Evolutionary conservation across 176 grass and related monocot genomes (phyloP), one percentile per base, ranked within the genome.

Genomic region (Carex myosuroides): DNA sequence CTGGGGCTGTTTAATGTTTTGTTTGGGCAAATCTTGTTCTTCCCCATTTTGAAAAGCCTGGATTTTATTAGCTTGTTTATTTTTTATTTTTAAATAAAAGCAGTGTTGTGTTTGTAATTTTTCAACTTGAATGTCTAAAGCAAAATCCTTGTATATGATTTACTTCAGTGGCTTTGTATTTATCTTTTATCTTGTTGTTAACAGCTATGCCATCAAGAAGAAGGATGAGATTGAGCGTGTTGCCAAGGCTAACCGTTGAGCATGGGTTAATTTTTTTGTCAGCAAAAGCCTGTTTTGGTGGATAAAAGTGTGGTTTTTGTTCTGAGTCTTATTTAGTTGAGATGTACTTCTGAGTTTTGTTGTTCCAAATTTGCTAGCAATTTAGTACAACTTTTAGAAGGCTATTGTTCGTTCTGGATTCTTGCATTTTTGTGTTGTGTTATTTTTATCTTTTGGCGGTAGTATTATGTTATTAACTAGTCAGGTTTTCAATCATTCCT

Each of bases 221-320:
- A 90, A 90, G 82, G 89, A 90, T 10, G 89, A 90, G 74, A 90
- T 90, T 14, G 89, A 94, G 73, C 92, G 92, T 89, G 92, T 94
- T 77, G 92, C 92, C 57, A 94, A 94, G 89, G 92, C 92, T 4
- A 94, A 94, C 85, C 92, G 92, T 89, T 94, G 74, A 94, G 79
- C 20, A 14, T 60, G 13, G 26, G 13, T 32, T 78, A 78, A 11
- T 77, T 26, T 78, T 54, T 42, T 44, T 71, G 52, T 78, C 14
- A 33, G 50, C 29, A 33, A 57, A 78, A 78, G 16, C 14, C 26
- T 78, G 73, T 57, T 77, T 56, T 78, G 50, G 24, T 78, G 73
- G 73, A 78, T 78, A 78, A 54, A 77, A 32, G 52, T 32, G 26
- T 78, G 73, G 22, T 56, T 57, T 78, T 56, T 13, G 10, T 57